A percentile compares a stretch with the other conserved stretches of the same genome.
Conservation (phyloP, 257 asterid genomes). For the Dorcoceras hygrometricum region DNA sequence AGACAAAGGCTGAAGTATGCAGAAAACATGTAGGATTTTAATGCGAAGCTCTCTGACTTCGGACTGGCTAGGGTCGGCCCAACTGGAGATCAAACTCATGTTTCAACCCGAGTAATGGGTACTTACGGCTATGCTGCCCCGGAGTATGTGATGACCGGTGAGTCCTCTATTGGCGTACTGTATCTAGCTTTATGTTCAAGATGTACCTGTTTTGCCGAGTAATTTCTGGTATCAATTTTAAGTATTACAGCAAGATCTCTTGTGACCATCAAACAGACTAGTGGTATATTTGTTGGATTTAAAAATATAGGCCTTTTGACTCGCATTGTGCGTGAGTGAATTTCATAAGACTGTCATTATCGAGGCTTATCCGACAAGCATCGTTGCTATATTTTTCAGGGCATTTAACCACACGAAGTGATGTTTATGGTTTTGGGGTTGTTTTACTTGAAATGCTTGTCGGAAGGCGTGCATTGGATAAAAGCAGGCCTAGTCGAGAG, state of each 20-base stretch:
- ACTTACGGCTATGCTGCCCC: conserved; percentile 99
- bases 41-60: conserved; percentile 92
- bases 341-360: not conserved
- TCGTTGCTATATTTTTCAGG: conserved; percentile 37
- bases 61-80: conserved; percentile 98
- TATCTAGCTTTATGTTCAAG: conserved; percentile 3
- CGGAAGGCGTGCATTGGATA: conserved; percentile 90
- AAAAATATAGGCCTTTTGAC: not conserved
- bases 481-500: conserved; percentile 86
- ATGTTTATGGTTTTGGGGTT: conserved; percentile 90
- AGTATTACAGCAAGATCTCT: conserved; percentile 1
- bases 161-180: conserved; percentile 28
- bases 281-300: not conserved
- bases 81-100: conserved; percentile 96
- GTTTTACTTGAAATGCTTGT: conserved; percentile 87
- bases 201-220: not conserved
- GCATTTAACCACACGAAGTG: conserved; percentile 82
- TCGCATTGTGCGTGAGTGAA: not conserved
- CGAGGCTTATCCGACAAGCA: not conserved
- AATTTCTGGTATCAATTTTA: not conserved
- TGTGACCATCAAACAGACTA: not conserved
- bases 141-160: conserved; percentile 97
- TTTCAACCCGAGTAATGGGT: conserved; percentile 96
- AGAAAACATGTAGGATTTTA: conserved; percentile 60
- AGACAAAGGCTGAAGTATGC: conserved; percentile 11